Evolutionary conservation across 2,329 filamentous ascomycete species (phyloP).

Genomic region (Tolypocladium tundrense): DNA sequence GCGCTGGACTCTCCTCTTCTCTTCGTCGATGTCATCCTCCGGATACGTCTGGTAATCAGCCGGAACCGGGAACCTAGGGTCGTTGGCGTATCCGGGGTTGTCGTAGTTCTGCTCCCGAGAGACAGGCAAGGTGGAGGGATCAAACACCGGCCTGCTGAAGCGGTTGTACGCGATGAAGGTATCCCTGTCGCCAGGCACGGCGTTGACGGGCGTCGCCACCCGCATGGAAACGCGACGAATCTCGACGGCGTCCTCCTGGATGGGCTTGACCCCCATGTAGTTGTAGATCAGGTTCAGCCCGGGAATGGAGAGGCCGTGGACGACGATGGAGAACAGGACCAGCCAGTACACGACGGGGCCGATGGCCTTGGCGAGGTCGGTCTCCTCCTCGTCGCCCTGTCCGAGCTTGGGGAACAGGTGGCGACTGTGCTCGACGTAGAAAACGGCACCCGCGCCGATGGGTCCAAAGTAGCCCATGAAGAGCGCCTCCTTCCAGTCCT

Average conservation of each 20-base stretch:
- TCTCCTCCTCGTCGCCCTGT: constrained; percentile 23
- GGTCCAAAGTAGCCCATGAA: constrained; percentile 64
- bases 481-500: constrained; percentile 45
- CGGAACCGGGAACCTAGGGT: neutral
- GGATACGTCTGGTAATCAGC: neutral
- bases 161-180: constrained; percentile 37
- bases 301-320: constrained; percentile 33
- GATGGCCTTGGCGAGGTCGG: constrained; percentile 24
- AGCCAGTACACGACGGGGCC: constrained; percentile 31
- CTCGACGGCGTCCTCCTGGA: constrained; percentile 30
- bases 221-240: constrained; percentile 25
- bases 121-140: neutral
- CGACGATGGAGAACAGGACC: constrained; percentile 17
- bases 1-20: neutral
- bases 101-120: neutral
- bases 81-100: neutral
- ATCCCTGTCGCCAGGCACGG: constrained; percentile 21
- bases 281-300: constrained; percentile 27
- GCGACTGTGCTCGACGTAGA: constrained; percentile 50
- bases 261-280: constrained; percentile 26
- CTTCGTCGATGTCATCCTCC: neutral
- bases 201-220: constrained; percentile 25
- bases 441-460: constrained; percentile 66
- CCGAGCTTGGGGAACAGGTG: constrained; percentile 28
- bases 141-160: constrained; percentile 29